Percentiles rank a stretch among this genome's conserved stretches.
Evolutionary conservation across 768 basidiomycete genomes (phyloP).

Genomic region (Psilocybe cubensis): DNA sequence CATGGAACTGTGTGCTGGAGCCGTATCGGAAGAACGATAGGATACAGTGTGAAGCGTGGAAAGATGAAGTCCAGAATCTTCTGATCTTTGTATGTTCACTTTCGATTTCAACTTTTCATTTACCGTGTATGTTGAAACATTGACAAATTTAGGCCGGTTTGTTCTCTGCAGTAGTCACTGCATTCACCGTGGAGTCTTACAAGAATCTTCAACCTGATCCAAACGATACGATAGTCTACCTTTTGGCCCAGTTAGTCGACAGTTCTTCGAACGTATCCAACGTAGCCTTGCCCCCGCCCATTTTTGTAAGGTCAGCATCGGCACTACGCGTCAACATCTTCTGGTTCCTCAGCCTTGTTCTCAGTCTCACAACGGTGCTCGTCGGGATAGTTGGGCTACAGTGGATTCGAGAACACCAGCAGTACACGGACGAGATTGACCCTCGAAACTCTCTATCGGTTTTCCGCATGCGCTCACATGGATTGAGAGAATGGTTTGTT

Average conservation of each 20-base stretch:
- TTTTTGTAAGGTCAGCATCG: not conserved
- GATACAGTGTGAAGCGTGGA: conserved; percentile 3
- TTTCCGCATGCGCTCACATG: conserved; percentile 2
- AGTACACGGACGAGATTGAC: not conserved
- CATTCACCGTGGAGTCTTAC: conserved; percentile 3
- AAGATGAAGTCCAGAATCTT: conserved; percentile 5
- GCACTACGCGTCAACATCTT: conserved; percentile 1
- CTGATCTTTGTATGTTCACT: conserved; percentile 3
- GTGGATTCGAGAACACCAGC: conserved; percentile 6
- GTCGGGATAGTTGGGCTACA: not conserved
- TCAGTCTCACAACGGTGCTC: conserved; percentile 1
- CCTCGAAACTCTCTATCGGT: not conserved
- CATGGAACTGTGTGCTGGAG: not conserved
- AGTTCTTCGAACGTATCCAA: not conserved
- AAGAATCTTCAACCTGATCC: conserved; percentile 1
- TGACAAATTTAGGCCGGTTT: not conserved
- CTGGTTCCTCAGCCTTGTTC: not conserved
- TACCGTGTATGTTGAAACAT: not conserved
- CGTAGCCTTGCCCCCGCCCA: not conserved
- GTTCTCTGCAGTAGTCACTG: conserved; percentile 4
- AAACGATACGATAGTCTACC: not conserved
- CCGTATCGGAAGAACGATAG: not conserved
- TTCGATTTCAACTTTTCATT: not conserved
- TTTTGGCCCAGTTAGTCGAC: not conserved
- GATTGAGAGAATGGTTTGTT: not conserved